Base-by-base conservation (phyloP, 2,329 filamentous ascomycete genomes). In the Thielaviopsis ethacetica region DNA sequence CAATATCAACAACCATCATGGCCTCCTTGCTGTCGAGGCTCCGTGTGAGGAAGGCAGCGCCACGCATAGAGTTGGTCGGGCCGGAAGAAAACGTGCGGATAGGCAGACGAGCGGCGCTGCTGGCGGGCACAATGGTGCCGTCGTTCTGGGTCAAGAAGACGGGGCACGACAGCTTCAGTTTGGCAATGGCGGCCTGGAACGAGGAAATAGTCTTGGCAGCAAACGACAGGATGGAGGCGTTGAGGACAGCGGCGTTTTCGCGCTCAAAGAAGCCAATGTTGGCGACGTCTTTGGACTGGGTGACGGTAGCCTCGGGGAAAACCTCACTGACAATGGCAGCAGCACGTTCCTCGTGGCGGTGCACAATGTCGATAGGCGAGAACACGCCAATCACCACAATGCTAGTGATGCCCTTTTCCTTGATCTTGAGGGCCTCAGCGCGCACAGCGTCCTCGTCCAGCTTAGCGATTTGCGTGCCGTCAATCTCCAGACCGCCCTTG, bases 81-180 rank as follows among this genome's bases (percentile, higher is more conserved):
- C 82, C 82, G 47, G 76, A 81, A 0, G 79, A 80, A 63, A 85
- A 84, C 0, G 79, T 83, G 54, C 76, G 71, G 54, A 84, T 82
- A 0, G 82, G 82, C 24, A 82, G 68, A 17, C 72, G 69, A 0
- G 79, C 74, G 1, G 81, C 81, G 57, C 73, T 71, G 2, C 73
- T 72, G 0, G 75, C 78, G 5, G 76, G 74, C 6, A 82, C 68
- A 2, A 85, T 71, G 0, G 80, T 84, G 1, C 82, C 81, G 63
- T 84, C 81, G 54, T 85, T 85, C 63, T 83, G 77, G 0, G 81
- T 82, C 47, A 85, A 71, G 62, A 81, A 84, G 0, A 82, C 72
- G 0, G 78, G 78, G 51, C 79, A 82, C 0, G 65, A 63, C 0
- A 82, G 67, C 0, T 74, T 71, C 2, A 84, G 67, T 1, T 71